These are phyloP conservation scores for Westerdykella ornata DNA, from an alignment of 2,329 filamentous ascomycete genomes.

Conservation along the genomic window DNA sequence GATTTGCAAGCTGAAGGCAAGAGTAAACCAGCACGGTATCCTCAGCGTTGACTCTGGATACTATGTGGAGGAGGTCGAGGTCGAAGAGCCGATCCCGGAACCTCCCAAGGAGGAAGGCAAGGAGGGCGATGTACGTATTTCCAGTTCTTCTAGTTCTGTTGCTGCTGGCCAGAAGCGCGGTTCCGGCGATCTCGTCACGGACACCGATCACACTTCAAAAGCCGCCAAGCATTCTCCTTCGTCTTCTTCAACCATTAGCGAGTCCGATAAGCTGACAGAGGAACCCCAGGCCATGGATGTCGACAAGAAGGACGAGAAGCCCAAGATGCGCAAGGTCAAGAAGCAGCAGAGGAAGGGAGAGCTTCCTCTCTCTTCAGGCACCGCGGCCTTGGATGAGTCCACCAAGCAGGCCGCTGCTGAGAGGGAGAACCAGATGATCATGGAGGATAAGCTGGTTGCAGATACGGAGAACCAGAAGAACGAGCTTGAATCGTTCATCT, in stretches of 20 bases:
- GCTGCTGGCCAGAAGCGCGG: constrained; percentile 14
- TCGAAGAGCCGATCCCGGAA: constrained; percentile 83
- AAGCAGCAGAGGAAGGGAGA: constrained; percentile 99
- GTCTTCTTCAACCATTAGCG: constrained; percentile 14
- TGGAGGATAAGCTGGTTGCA: constrained; percentile 96
- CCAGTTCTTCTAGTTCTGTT: constrained; percentile 14
- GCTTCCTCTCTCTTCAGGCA: constrained; percentile 77
- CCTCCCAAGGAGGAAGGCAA: constrained; percentile 52
- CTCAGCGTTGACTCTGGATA: constrained; percentile 96
- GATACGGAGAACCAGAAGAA: constrained; percentile 99
- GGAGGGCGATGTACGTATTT: constrained; percentile 64
- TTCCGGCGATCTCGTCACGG: neutral
- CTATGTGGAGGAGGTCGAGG: constrained; percentile 95
- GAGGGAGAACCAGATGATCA: constrained; percentile 83
- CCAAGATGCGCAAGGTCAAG: constrained; percentile 93
- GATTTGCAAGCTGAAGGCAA: constrained; percentile 99
- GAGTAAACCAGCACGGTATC: constrained; percentile 92
- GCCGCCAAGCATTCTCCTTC: constrained; percentile 5
- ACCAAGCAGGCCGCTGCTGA: constrained; percentile 64
- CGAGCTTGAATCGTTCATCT: constrained; percentile 95
- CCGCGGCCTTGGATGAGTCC: constrained; percentile 66
- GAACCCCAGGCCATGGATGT: constrained; percentile 36
- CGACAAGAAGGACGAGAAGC: constrained; percentile 44
- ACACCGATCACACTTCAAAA: neutral
- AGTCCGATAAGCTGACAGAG: constrained; percentile 21